phyloP scores from a whole-genome alignment of 176 grass and related monocot genomes.

The Carex kokanica region DNA sequence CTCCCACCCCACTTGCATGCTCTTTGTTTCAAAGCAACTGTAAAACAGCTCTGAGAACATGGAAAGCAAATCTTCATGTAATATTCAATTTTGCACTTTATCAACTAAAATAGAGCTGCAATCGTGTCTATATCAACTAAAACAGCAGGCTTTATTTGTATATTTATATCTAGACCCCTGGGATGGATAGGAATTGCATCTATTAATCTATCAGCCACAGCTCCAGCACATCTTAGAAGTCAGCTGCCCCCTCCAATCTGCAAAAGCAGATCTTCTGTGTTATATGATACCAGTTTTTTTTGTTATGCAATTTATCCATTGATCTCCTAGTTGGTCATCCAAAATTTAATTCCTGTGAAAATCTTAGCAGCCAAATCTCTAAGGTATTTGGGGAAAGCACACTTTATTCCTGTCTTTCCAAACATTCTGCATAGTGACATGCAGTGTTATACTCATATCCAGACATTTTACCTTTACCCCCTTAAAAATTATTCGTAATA shows the following conservation, averaged over 20 bases:
- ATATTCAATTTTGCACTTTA: background rate
- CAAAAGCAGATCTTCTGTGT: background rate
- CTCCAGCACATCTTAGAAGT: background rate
- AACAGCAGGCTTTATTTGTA: background rate
- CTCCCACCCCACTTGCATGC: background rate
- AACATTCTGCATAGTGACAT: background rate
- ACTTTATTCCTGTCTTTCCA: background rate
- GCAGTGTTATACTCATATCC: background rate
- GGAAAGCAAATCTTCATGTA: background rate
- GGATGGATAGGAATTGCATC: background rate
- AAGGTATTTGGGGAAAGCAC: background rate
- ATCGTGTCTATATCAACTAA: background rate
- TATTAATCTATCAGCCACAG: background rate
- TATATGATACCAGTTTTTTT: background rate
- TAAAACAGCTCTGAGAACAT: background rate
- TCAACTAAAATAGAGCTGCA: background rate
- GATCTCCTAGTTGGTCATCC: background rate
- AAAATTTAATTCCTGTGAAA: background rate
- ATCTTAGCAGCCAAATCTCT: background rate
- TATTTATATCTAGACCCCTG: background rate
- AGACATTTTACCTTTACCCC: background rate
- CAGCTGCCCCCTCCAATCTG: background rate
- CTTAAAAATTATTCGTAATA: background rate
- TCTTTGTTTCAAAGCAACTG: background rate
- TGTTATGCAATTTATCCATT: background rate